phyloP scores from a whole-genome alignment of 2,329 filamentous ascomycete genomes.

The Epichloe uncinata region DNA sequence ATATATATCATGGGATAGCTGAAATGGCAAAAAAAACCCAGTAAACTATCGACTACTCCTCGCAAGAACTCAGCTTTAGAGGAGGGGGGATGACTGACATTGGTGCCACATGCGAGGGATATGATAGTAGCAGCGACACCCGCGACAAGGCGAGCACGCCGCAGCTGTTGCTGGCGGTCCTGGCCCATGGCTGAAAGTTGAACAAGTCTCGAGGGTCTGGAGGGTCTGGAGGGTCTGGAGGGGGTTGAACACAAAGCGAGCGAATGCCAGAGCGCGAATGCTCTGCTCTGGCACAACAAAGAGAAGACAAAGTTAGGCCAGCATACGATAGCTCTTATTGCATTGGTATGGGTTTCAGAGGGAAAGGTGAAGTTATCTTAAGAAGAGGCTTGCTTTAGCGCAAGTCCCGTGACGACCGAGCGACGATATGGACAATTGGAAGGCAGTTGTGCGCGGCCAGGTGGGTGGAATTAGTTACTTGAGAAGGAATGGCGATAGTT shows the following conservation, averaged over 20 bases:
- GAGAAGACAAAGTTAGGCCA: too few relatives aligned
- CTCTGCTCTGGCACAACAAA: neutral
- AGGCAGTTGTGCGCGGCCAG: too few relatives aligned
- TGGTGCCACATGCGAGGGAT: constrained; percentile 82
- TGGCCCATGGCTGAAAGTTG: constrained; percentile 11
- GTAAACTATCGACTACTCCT: neutral
- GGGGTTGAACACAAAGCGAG: neutral
- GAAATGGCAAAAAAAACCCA: neutral
- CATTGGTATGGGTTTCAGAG: too few relatives aligned
- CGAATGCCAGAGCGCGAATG: neutral
- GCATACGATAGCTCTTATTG: too few relatives aligned
- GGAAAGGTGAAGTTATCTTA: too few relatives aligned
- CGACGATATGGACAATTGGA: too few relatives aligned
- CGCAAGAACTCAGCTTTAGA: neutral
- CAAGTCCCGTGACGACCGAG: too few relatives aligned
- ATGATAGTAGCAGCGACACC: constrained; percentile 76
- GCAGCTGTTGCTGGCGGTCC: constrained; percentile 25
- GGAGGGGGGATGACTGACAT: constrained; percentile 41
- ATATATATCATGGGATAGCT: neutral
- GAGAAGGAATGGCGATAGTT: too few relatives aligned
- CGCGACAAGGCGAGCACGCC: constrained; percentile 61
- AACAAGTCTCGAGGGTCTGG: neutral
- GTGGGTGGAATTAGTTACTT: too few relatives aligned
- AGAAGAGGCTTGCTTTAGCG: too few relatives aligned
- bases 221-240: neutral